Evolutionary conservation across 306 rosid species (phyloP).

Genomic region (Glycine soja): DNA sequence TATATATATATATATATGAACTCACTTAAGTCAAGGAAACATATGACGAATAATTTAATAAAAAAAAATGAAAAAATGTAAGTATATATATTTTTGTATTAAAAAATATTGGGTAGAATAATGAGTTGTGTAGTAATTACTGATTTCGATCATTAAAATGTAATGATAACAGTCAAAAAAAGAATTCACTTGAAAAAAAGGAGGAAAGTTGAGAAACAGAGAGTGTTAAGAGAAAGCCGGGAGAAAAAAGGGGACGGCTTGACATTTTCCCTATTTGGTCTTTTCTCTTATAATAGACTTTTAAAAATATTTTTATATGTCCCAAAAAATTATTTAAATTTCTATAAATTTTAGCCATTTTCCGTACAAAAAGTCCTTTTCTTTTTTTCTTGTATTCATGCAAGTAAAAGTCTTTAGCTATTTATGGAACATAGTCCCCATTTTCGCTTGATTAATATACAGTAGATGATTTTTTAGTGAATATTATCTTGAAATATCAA

Average conservation of each 20-base stretch:
- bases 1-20: no score
- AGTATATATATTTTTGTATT: no score
- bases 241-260: background rate
- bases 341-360: background rate
- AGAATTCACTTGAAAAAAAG: background rate
- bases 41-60: no score
- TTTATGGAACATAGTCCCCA: background rate
- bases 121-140: background rate
- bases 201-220: background rate
- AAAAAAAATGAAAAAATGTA: no score
- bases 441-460: no score
- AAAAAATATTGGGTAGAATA: no score
- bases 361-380: background rate
- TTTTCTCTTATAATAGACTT: background rate
- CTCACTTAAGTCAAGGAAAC: no score
- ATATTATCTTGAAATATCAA: no score
- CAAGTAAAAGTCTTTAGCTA: background rate
- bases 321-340: background rate
- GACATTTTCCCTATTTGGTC: background rate
- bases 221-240: background rate
- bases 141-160: background rate
- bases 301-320: background rate
- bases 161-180: background rate
- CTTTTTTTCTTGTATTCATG: background rate
- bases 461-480: no score